Conservation (phyloP, 768 basidiomycete species). For the Amanita rubescens region DNA sequence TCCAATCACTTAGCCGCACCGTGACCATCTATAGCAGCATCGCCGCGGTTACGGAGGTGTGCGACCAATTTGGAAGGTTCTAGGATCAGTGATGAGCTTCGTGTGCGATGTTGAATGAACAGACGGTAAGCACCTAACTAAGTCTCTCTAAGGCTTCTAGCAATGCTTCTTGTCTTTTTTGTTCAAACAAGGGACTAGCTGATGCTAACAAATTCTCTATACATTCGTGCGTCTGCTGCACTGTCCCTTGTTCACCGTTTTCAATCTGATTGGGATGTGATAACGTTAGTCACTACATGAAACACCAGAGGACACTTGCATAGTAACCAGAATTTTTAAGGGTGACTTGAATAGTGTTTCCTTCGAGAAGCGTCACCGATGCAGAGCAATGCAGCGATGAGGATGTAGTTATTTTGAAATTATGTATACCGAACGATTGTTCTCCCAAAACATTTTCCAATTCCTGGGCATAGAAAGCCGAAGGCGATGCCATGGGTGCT, state of each 20-base stretch:
- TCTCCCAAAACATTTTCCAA: slow-evolving; percentile 48
- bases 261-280: neutral
- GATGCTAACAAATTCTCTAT: slow-evolving; percentile 51
- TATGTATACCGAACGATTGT: slow-evolving; percentile 47
- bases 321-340: slow-evolving; percentile 51
- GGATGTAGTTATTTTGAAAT: slow-evolving; percentile 33
- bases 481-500: slow-evolving; percentile 15
- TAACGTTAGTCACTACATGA: neutral
- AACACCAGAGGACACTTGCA: slow-evolving; percentile 25
- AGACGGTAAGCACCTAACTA: slow-evolving; percentile 9
- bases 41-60: neutral
- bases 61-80: neutral
- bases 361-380: slow-evolving; percentile 50
- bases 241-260: slow-evolving; percentile 7
- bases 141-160: slow-evolving; percentile 41
- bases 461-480: slow-evolving; percentile 40
- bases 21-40: neutral
- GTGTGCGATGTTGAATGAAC: neutral
- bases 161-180: slow-evolving; percentile 38
- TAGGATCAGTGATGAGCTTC: neutral
- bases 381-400: slow-evolving; percentile 44
- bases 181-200: slow-evolving; percentile 46
- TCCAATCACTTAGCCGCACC: neutral
- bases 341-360: slow-evolving; percentile 34
- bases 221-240: slow-evolving; percentile 40